phyloP scores from a whole-genome alignment of 768 basidiomycete genomes.

The Kwoniella shandongensis region DNA sequence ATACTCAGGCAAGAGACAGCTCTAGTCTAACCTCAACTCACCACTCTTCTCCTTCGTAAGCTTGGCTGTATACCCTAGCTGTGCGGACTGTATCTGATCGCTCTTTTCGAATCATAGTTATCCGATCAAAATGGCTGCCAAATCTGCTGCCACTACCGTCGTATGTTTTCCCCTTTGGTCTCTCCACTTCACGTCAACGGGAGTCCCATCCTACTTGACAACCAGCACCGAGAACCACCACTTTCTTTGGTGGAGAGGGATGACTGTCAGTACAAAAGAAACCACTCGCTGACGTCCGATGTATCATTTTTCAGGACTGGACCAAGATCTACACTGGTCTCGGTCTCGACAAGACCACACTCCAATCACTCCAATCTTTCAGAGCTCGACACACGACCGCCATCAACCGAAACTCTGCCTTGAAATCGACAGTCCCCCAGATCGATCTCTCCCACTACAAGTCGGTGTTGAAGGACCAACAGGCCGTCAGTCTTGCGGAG shows the following conservation, averaged over 20 bases:
- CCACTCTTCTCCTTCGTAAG: slow-evolving; percentile 8
- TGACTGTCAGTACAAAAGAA: no score
- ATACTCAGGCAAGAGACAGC: no score
- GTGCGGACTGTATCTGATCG: no score
- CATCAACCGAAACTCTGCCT: slow-evolving; percentile 45
- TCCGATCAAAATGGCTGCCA: slow-evolving; percentile 48
- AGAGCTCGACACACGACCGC: slow-evolving; percentile 93
- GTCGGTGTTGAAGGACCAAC: slow-evolving; percentile 84
- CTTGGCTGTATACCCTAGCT: no score
- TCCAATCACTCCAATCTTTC: slow-evolving; percentile 87
- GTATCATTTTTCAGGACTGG: slow-evolving; percentile 46
- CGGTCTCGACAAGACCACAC: slow-evolving; percentile 66
- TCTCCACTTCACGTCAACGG: not conserved
- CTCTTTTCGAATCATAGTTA: not conserved
- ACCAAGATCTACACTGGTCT: slow-evolving; percentile 53
- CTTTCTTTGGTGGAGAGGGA: no score
- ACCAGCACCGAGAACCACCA: no score
- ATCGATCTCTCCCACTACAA: slow-evolving; percentile 92
- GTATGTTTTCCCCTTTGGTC: slow-evolving; percentile 31
- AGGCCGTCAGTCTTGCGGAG: slow-evolving; percentile 87
- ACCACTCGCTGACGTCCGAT: no score
- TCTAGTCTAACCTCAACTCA: slow-evolving; percentile 12
- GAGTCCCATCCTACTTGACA: no score
- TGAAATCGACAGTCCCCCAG: slow-evolving; percentile 62
- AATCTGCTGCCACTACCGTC: slow-evolving; percentile 46